Evolutionary conservation across 495 filamentous ascomycete species (phyloP), one percentile per base, ranked within the genome.

Genomic region (Podospora fimiseda): DNA sequence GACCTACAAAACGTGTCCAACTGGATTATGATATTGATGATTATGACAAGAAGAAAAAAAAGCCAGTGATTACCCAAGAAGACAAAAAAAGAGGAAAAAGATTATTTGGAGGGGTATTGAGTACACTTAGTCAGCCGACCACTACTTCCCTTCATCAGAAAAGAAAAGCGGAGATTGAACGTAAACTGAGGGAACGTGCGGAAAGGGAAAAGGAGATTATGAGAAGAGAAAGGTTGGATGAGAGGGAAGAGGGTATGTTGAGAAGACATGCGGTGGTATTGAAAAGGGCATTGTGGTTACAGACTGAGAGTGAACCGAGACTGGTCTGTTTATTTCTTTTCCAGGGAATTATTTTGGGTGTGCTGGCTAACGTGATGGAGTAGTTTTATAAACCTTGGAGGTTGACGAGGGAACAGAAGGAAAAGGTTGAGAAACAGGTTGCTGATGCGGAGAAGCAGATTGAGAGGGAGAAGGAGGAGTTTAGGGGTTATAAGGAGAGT

Each of bases 351-450:
- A 72, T 9, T 33, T 6, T 33, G 5, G 6, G 15, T 20, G 14
- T 4, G 0, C 13, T 50, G 24, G 9, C 60, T 53, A 60, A 57
- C 71, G 53, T 73, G 52, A 14, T 38, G 44, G 24, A 39, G 2
- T 60, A 96, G 92, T 92, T 84, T 67, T 98, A 95, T 68, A 85
- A 85, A 46, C 93, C 93, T 5, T 96, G 88, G 86, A 81, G 91
- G 61, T 72, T 87, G 47, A 78, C 80, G 23, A 67, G 76, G 3
- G 75, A 64, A 40, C 70, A 81, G 55, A 70, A 78, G 50, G 62
- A 70, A 4, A 69, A 56, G 6, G 72, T 81, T 57, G 62, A 74
- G 22, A 57, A 71, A 18, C 78, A 80, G 61, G 63, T 76, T 19
- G 62, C 62, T 53, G 68, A 68, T 23, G 70, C 65, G 37, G 68